A percentile compares a stretch with the other conserved stretches of the same genome.
Evolutionary conservation across 2,329 filamentous ascomycete genomes (phyloP).

Genomic region (Rosellinia necatrix): DNA sequence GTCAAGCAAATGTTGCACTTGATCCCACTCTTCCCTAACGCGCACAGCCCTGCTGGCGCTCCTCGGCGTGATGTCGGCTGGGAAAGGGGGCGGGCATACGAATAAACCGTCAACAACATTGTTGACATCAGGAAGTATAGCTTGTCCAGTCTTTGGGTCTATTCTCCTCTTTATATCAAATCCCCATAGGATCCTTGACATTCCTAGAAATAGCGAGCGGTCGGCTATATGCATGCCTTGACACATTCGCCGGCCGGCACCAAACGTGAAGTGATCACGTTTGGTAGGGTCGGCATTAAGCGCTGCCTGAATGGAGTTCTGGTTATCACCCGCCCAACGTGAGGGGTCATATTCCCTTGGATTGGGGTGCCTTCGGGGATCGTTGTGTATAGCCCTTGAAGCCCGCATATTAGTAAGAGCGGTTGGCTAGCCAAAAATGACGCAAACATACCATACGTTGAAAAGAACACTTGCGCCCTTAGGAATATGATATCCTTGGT

Average conservation of each 20-base stretch:
- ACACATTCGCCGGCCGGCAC: constrained; percentile 48
- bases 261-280: constrained; percentile 39
- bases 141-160: neutral
- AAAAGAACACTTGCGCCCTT: constrained; percentile 46
- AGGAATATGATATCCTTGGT: constrained; percentile 48
- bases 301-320: constrained; percentile 37
- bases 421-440: neutral
- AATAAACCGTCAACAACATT: constrained; percentile 16
- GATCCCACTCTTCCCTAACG: neutral
- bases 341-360: constrained; percentile 49
- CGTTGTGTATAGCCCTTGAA: constrained; percentile 50
- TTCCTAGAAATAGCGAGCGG: constrained; percentile 40
- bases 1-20: neutral
- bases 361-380: constrained; percentile 45
- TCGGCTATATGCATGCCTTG: constrained; percentile 47
- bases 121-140: neutral
- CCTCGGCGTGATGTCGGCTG: constrained; percentile 1
- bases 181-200: constrained; percentile 54
- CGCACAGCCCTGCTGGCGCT: neutral
- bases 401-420: neutral
- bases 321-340: constrained; percentile 30
- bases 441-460: constrained; percentile 47
- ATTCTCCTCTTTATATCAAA: constrained; percentile 34
- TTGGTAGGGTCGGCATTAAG: constrained; percentile 35
- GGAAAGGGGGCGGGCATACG: neutral